These are phyloP conservation scores for Alternaria sp. DNA, from an alignment of 2,329 filamentous ascomycete genomes.

Conservation along the genomic window DNA sequence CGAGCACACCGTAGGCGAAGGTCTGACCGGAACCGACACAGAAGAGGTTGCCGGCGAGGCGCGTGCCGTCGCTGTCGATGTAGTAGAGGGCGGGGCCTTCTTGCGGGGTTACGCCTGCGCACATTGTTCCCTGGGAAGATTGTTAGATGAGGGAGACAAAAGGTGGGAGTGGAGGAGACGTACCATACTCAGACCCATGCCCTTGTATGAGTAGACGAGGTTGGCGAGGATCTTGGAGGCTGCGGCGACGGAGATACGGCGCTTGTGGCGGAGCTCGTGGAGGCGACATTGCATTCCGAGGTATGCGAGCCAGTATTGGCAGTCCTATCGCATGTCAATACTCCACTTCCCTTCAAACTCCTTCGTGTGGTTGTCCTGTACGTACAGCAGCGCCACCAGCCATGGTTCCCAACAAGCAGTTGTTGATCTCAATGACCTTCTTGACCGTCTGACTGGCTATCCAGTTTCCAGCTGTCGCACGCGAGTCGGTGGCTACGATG, in stretches of 20 bases:
- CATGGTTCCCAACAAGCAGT: slow-evolving; percentile 93
- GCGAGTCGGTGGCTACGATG: slow-evolving; percentile 96
- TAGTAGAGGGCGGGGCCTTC: slow-evolving; percentile 99
- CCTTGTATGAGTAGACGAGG: slow-evolving; percentile 98
- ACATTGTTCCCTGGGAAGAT: slow-evolving; percentile 79
- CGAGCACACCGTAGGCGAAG: slow-evolving; percentile 96
- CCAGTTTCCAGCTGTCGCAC: slow-evolving; percentile 97
- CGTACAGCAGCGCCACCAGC: slow-evolving; percentile 87
- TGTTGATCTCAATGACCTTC: slow-evolving; percentile 99
- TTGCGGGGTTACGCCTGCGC: slow-evolving; percentile 91
- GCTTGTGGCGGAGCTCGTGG: slow-evolving; percentile 98
- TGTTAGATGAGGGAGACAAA: slow-evolving; percentile 17
- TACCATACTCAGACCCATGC: slow-evolving; percentile 94
- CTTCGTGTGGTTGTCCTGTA: not conserved
- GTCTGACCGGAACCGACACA: slow-evolving; percentile 98
- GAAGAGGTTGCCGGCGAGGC: slow-evolving; percentile 92
- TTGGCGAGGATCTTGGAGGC: slow-evolving; percentile 99
- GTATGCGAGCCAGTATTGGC: slow-evolving; percentile 99
- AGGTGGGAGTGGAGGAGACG: too few species aligned
- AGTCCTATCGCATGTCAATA: slow-evolving; percentile 68
- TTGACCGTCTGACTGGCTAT: slow-evolving; percentile 99
- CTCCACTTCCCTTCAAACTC: not conserved
- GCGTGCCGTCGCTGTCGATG: slow-evolving; percentile 95
- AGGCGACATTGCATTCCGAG: slow-evolving; percentile 98
- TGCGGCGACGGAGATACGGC: slow-evolving; percentile 95